Conservation (phyloP, 1,139 yeast genomes). For the Kodamaea fungicola region DNA sequence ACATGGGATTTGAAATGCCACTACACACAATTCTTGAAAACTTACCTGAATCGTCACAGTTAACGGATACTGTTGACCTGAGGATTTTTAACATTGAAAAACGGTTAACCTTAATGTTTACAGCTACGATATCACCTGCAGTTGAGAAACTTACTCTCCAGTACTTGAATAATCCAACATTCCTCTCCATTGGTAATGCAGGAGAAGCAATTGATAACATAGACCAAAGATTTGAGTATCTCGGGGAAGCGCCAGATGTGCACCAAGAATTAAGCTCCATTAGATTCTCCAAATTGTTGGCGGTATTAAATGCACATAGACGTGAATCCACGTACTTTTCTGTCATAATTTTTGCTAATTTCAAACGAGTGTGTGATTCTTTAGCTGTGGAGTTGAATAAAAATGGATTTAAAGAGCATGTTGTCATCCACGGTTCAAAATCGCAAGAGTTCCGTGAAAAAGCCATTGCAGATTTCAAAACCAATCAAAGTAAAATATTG, state of each 20-base stretch:
- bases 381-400: constrained; percentile 49
- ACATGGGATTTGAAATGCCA: constrained; percentile 88
- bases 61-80: constrained; percentile 19
- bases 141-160: constrained; percentile 63
- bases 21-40: constrained; percentile 54
- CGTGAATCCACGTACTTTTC: constrained; percentile 31
- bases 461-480: constrained; percentile 63
- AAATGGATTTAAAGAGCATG: constrained; percentile 45
- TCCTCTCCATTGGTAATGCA: constrained; percentile 62
- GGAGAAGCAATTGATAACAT: constrained; percentile 66
- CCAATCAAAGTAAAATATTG: constrained; percentile 60
- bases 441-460: constrained; percentile 83
- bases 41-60: constrained; percentile 35
- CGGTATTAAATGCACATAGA: constrained; percentile 20
- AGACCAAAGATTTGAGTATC: constrained; percentile 62
- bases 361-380: constrained; percentile 66
- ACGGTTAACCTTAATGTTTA: constrained; percentile 74
- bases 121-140: constrained; percentile 84
- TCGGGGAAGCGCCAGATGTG: constrained; percentile 12
- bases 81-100: constrained; percentile 27
- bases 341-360: constrained; percentile 79
- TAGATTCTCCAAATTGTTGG: constrained; percentile 23
- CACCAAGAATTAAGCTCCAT: constrained; percentile 18
- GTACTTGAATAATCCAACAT: constrained; percentile 61
- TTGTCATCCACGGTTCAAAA: constrained; percentile 81